Base-by-base conservation (phyloP, 2,329 filamentous ascomycete species). In the Neopestalotiopsis sp. region DNA sequence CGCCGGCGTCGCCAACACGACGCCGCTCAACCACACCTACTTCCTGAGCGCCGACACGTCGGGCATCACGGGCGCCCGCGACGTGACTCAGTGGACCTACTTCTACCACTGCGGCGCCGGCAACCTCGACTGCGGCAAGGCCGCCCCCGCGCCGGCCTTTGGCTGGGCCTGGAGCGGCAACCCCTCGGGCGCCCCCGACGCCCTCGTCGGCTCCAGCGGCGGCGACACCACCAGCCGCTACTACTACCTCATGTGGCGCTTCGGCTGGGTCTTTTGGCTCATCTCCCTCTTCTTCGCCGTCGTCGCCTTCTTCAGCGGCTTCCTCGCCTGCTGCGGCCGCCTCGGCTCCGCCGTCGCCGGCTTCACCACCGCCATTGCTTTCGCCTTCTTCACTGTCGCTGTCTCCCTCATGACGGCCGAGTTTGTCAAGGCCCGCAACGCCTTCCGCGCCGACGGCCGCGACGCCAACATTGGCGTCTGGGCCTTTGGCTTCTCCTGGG, bases 251-350 rank as follows among this genome's bases (percentile, higher is more conserved):
- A 86, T 96, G 78, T 97, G 94, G 83, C 90, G 95, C 56, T 97
- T 98, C 84, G 92, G 94, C 80, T 98, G 95, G 88, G 94, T 95
- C 49, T 96, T 97, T 81, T 93, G 93, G 83, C 84, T 98, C 68
- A 91, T 98, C 73, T 89, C 90, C 20, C 88, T 98, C 49, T 90
- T 97, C 85, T 96, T 97, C 79, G 88, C 89, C 71, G 85, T 88
- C 62, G 68, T 89, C 32, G 89, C 91, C 71, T 89, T 95, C 77
- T 87, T 94, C 80, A 82, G 86, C 12, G 88, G 90, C 72, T 85
- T 94, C 71, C 81, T 94, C 17, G 91, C 92, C 17, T 90, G 92
- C 76, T 93, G 86, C 80, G 90, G 90, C 42, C 89, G 92, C 68
- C 84, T 94, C 1, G 92, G 91, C 60, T 88, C 91, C 7, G 91